A percentile compares a stretch with the other conserved stretches of the same genome.
Conservation (phyloP, 75 land plant genomes). For the Gnetum montanum region DNA sequence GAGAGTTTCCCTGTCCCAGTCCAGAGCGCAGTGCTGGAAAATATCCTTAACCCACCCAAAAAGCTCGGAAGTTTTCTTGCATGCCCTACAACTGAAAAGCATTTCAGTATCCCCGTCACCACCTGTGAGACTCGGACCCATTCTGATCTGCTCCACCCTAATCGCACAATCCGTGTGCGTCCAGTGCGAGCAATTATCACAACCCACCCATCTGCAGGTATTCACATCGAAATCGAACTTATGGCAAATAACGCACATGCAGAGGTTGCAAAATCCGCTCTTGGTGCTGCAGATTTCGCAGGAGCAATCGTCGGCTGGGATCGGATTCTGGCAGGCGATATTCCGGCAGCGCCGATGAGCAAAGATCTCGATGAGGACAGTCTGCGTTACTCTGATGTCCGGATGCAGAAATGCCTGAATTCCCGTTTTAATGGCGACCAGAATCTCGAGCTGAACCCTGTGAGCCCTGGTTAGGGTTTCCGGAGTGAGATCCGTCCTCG, state of each 20-base stretch:
- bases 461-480: slow-evolving; percentile 61
- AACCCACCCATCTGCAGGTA: slow-evolving; percentile 93
- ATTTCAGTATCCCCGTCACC: slow-evolving; percentile 43
- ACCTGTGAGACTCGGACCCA: slow-evolving; percentile 53
- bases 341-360: slow-evolving; percentile 81
- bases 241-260: slow-evolving; percentile 92
- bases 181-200: slow-evolving; percentile 95
- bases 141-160: slow-evolving; percentile 54
- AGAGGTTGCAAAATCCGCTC: slow-evolving; percentile 88
- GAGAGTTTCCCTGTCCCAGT: slow-evolving; percentile 71
- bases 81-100: slow-evolving; percentile 84
- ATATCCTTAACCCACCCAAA: slow-evolving; percentile 97
- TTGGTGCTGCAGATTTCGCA: slow-evolving; percentile 77
- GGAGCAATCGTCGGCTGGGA: slow-evolving; percentile 88
- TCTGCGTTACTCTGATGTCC: slow-evolving; percentile 65
- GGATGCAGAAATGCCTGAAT: slow-evolving; percentile 93
- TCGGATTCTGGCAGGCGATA: slow-evolving; percentile 70
- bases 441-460: slow-evolving; percentile 72
- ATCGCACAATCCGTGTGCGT: slow-evolving; percentile 97
- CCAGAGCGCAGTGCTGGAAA: slow-evolving; percentile 72
- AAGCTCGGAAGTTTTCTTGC: slow-evolving; percentile 79
- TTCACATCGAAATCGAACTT: slow-evolving; percentile 97
- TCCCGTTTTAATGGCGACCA: slow-evolving; percentile 87
- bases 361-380: slow-evolving; percentile 76
- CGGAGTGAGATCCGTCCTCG: slow-evolving; percentile 63